phyloP scores from a whole-genome alignment of 2,329 filamentous ascomycete genomes.

The Aspergillus unguis region DNA sequence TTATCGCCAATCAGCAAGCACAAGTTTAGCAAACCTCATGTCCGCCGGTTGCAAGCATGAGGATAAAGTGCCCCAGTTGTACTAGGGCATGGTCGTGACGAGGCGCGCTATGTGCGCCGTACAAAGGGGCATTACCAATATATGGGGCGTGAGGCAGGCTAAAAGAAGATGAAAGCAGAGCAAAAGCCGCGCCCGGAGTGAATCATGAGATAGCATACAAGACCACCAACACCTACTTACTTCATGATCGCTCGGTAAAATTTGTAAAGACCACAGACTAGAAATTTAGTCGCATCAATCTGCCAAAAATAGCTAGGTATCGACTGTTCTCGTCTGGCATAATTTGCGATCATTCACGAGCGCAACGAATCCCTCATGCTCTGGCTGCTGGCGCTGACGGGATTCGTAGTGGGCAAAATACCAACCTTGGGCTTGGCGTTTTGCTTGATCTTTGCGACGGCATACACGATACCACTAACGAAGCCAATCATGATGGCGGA shows the following conservation, averaged over 20 bases:
- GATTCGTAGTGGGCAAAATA: conserved; percentile 64
- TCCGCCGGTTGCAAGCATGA: neutral
- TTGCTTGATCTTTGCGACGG: conserved; percentile 81
- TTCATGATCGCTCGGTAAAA: conserved; percentile 13
- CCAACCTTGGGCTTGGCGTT: conserved; percentile 63
- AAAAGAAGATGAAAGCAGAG: conserved; percentile 3
- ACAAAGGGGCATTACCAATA: conserved; percentile 7
- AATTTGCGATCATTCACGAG: conserved; percentile 44
- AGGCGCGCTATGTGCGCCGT: conserved; percentile 9
- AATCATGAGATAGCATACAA: conserved; percentile 15
- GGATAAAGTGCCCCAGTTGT: conserved; percentile 14
- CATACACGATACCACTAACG: conserved; percentile 85
- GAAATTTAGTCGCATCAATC: conserved; percentile 6
- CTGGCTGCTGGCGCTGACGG: conserved; percentile 85
- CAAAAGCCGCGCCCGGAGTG: neutral
- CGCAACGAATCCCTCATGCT: conserved; percentile 85
- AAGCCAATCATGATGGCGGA: conserved; percentile 90
- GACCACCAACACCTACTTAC: conserved; percentile 26
- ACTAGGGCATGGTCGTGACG: conserved; percentile 22
- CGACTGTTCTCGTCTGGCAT: neutral
- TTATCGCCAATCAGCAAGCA: conserved; percentile 4
- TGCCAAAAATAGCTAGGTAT: conserved; percentile 13
- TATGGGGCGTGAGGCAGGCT: neutral
- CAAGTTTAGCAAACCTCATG: neutral
- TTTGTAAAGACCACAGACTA: too few relatives aligned